These are phyloP conservation scores for Davidsoniella eucalypti DNA, from an alignment of 2,329 filamentous ascomycete species.

Conservation along the genomic window DNA sequence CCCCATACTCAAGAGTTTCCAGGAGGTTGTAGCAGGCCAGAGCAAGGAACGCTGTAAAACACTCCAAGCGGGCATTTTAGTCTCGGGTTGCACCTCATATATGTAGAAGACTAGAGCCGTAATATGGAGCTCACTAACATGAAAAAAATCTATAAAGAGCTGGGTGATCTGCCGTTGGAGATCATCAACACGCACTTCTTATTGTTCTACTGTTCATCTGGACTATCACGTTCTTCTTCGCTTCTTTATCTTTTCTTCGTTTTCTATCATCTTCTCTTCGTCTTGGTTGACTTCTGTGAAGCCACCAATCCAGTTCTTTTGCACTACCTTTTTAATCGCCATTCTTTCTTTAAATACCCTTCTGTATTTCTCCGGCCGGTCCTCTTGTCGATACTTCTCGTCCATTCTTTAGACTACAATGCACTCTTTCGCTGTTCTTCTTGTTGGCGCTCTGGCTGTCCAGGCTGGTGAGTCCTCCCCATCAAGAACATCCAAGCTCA, in stretches of 20 bases:
- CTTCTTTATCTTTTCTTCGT: neutral
- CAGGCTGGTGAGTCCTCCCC: constrained; percentile 7
- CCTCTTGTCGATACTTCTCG: neutral
- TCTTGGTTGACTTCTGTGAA: constrained; percentile 5
- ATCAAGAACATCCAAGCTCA: neutral
- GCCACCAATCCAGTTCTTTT: constrained; percentile 1
- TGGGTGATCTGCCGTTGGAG: neutral
- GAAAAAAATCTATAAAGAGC: neutral
- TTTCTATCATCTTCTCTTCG: neutral
- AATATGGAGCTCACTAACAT: too few relatives aligned
- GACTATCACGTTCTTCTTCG: neutral
- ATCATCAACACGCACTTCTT: neutral
- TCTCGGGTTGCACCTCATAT: too few relatives aligned
- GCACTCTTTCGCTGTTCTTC: constrained; percentile 4
- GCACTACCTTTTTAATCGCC: neutral
- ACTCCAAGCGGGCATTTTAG: too few relatives aligned
- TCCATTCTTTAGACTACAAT: neutral
- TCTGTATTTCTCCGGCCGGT: neutral
- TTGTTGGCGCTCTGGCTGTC: constrained; percentile 5
- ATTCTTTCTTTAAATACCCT: neutral
- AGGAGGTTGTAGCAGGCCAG: too few relatives aligned
- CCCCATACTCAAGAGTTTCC: too few relatives aligned
- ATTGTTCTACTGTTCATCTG: neutral
- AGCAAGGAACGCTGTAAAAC: too few relatives aligned
- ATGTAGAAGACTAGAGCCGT: too few relatives aligned